Evolutionary conservation across 257 asterid genomes (phyloP).

Genomic region (Anisodus tanguticus): DNA sequence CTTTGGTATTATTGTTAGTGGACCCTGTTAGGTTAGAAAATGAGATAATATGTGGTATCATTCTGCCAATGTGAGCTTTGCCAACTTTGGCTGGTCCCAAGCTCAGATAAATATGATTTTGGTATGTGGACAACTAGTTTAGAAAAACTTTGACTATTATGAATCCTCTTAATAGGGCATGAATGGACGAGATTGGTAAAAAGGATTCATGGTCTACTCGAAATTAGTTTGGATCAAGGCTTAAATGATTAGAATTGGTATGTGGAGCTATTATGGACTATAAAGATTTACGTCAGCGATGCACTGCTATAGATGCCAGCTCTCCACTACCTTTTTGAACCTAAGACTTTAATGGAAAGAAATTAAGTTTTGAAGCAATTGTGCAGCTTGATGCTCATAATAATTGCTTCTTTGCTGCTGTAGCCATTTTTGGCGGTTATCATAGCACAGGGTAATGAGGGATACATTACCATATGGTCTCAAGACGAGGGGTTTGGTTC

Average conservation of each 20-base stretch:
- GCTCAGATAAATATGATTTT: background rate
- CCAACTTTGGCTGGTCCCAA: background rate
- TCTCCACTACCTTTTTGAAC: background rate
- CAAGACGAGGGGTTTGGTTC: background rate
- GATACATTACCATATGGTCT: background rate
- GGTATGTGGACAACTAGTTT: background rate
- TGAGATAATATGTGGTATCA: background rate
- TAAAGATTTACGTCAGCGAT: background rate
- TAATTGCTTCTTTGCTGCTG: background rate
- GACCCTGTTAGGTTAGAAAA: background rate
- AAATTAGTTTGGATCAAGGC: background rate
- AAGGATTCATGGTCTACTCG: background rate
- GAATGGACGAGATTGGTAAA: background rate
- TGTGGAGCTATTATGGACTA: background rate
- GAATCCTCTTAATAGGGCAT: background rate
- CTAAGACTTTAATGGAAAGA: background rate
- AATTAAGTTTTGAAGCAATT: background rate
- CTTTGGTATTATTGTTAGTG: background rate
- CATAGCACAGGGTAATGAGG: background rate
- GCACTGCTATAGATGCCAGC: background rate
- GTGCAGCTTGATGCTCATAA: background rate
- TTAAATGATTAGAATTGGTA: background rate
- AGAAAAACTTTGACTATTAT: background rate
- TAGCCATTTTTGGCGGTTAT: background rate
- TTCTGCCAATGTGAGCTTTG: slow-evolving; percentile 1